Evolutionary conservation across 768 basidiomycete species (phyloP).

Genomic region (Mycena kentingensis): DNA sequence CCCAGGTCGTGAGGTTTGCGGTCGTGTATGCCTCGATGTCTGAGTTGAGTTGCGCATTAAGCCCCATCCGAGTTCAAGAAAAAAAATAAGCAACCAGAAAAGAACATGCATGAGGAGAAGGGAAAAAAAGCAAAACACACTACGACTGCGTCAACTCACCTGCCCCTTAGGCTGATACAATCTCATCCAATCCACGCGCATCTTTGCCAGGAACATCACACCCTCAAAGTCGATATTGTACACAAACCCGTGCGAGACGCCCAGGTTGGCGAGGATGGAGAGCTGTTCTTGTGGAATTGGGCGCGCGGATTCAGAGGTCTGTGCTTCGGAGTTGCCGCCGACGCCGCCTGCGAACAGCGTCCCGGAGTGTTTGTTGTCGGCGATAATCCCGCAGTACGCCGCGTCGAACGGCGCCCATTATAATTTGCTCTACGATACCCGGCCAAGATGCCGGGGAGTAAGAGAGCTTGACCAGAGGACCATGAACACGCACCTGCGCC

Average conservation of each 20-base stretch:
- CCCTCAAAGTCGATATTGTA: slow-evolving; percentile 59
- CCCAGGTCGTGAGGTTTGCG: slow-evolving; percentile 50
- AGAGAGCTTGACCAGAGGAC: slow-evolving; percentile 30
- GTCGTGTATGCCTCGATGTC: slow-evolving; percentile 68
- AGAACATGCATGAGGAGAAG: no score
- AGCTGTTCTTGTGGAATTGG: slow-evolving; percentile 73
- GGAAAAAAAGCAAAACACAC: not conserved
- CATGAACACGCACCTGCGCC: slow-evolving; percentile 56
- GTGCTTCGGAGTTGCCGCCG: slow-evolving; percentile 49
- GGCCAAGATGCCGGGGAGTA: not conserved
- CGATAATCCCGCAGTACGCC: slow-evolving; percentile 67
- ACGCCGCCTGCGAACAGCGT: slow-evolving; percentile 54
- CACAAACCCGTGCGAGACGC: slow-evolving; percentile 71
- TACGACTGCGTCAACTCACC: slow-evolving; percentile 63
- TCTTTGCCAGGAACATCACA: slow-evolving; percentile 55
- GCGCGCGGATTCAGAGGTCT: slow-evolving; percentile 58
- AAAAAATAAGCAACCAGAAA: not conserved
- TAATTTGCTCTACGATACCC: not conserved
- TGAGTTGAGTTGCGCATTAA: slow-evolving; percentile 27
- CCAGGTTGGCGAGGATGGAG: slow-evolving; percentile 74
- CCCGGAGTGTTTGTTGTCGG: slow-evolving; percentile 54
- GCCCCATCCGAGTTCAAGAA: not conserved
- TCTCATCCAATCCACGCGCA: slow-evolving; percentile 82
- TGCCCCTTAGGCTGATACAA: slow-evolving; percentile 62
- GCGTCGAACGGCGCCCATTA: slow-evolving; percentile 62